phyloP scores from a whole-genome alignment of 139 green algal genomes.

The Chlamydomonas incerta region DNA sequence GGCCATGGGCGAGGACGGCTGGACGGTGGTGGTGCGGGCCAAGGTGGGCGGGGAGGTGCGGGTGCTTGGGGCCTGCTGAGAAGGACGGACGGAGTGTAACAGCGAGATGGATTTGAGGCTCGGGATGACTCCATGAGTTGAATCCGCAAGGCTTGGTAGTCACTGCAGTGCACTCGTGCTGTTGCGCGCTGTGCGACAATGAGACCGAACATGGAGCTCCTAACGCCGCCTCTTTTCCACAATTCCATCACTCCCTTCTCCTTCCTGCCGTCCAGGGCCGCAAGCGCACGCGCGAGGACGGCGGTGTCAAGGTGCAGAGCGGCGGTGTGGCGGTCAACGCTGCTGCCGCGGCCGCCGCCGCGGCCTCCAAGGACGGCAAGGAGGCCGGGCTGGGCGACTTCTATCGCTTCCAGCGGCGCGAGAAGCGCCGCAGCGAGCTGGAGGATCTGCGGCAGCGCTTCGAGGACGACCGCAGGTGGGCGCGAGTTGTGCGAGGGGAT shows the following conservation, averaged over 20 bases:
- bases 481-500: no score
- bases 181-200: no score
- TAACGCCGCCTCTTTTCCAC: no score
- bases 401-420: slow-evolving; percentile 84
- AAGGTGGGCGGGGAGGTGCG: slow-evolving; percentile 60
- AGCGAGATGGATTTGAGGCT: no score
- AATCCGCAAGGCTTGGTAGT: no score
- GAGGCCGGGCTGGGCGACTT: slow-evolving; percentile 59
- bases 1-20: slow-evolving; percentile 78
- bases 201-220: no score
- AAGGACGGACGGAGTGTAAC: no score
- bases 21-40: slow-evolving; percentile 84
- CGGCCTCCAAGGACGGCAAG: neutral
- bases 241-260: no score
- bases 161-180: no score
- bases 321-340: slow-evolving; percentile 68
- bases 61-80: no score
- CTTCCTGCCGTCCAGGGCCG: slow-evolving; percentile 45
- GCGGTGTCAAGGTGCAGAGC: slow-evolving; percentile 42
- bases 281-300: slow-evolving; percentile 56
- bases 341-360: slow-evolving; percentile 51
- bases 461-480: slow-evolving; percentile 67
- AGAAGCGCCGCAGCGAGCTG: slow-evolving; percentile 73
- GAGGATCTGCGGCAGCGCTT: slow-evolving; percentile 75
- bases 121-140: no score